Base-by-base conservation (phyloP, 129 eudicot genomes). In the Ambrosia artemisiifolia region DNA sequence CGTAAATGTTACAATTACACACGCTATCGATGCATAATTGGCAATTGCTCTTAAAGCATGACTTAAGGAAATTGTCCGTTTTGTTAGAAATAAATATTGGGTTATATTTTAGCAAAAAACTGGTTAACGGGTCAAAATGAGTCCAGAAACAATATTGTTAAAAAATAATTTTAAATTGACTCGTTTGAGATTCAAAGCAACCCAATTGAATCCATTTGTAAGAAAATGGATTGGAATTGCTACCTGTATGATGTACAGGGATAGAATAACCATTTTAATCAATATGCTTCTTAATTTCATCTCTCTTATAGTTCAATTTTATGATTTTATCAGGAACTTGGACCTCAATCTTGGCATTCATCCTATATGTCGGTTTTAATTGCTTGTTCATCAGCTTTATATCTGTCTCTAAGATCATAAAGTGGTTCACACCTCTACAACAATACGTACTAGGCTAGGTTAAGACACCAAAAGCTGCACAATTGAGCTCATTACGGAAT, bases 341-440 rank as follows among this genome's bases (percentile, higher is more conserved):
- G 64, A 33, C 75, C 68, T 82, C 77, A 69, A 76, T 65, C 69
- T 42, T 80, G 76, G 83, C 75, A 28, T 13, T 69, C 81, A 54
- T 77, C 82, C 20, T 75, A 57, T 67, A 63, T 70, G 10, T 70
- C 75, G 40, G 85, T 83, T 60, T 68, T 85, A 59, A 64, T 75
- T 2, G 77, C 84, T 64, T 75, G 86, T 50, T 70, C 69, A 55
- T 73, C 83, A 14, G 63, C 79, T 38, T 61, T 86, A 11, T 63
- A 79, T 70, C 50, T 89, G 68, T 79, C 84, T 71, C 67, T 78
- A 54, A 71, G 77, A 71, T 64, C 51, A 32, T 71, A 35, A 78
- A 42, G 46, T 46, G 54, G 63, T 56, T 68, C 30, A 24, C 60
- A 67, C 32, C 54, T 42, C 62, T 6, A 36, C 36, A 73, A 46